Conservation (phyloP, 345 rosid genomes). For the Stellera chamaejasme region DNA sequence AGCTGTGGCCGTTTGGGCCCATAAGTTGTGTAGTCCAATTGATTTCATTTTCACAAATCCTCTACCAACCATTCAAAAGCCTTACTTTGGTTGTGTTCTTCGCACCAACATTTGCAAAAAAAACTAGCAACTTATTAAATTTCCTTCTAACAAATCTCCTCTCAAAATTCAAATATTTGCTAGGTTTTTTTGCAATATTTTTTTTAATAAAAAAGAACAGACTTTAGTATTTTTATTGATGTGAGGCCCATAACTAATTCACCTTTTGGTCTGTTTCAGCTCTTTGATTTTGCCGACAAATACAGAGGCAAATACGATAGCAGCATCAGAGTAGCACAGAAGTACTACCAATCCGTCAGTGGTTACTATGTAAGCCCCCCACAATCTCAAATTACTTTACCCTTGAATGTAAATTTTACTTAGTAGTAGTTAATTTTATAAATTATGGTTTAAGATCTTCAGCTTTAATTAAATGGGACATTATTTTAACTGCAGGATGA, state of each 20-base stretch:
- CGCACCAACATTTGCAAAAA: too few species aligned
- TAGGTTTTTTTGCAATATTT: too few species aligned
- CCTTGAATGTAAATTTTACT: too few species aligned
- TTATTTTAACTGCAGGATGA: constrained; percentile 54
- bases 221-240: neutral
- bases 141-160: too few species aligned
- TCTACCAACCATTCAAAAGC: neutral
- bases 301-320: constrained; percentile 95
- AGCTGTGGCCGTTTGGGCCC: constrained; percentile 21
- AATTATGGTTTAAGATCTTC: neutral
- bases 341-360: constrained; percentile 78
- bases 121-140: too few species aligned
- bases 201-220: too few species aligned
- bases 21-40: neutral
- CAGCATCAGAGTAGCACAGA: constrained; percentile 77
- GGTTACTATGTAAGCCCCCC: constrained; percentile 68
- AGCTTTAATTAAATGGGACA: neutral
- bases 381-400: neutral
- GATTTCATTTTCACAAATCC: neutral
- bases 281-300: constrained; percentile 91
- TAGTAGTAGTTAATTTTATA: too few species aligned
- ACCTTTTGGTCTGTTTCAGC: constrained; percentile 30
- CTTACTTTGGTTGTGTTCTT: constrained; percentile 9
- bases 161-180: too few species aligned
- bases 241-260: neutral